These are phyloP conservation scores for Colletotrichum ledebouriae DNA, from an alignment of 2,329 filamentous ascomycete species.

Conservation along the genomic window DNA sequence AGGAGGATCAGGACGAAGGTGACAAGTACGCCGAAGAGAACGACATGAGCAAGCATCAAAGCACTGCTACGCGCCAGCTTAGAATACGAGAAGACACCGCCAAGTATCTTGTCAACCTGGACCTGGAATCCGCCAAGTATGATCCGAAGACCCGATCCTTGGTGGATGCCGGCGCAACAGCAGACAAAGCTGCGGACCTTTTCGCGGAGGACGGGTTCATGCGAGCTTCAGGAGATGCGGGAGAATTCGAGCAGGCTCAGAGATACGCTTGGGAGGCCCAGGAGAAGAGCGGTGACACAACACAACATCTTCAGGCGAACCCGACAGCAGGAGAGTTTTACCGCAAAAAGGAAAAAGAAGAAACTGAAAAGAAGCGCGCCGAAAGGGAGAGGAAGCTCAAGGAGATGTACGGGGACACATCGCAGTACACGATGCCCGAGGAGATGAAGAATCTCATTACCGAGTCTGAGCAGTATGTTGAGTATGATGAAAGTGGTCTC, in stretches of 20 bases:
- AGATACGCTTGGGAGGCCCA: conserved; percentile 96
- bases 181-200: conserved; percentile 82
- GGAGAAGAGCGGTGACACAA: conserved; percentile 82
- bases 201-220: conserved; percentile 96
- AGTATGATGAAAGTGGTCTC: conserved; percentile 91
- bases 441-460: conserved; percentile 73
- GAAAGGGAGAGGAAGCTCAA: conserved; percentile 78
- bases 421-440: conserved; percentile 65
- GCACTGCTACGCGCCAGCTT: conserved; percentile 90
- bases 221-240: conserved; percentile 88
- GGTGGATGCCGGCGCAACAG: conserved; percentile 85
- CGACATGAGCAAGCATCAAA: conserved; percentile 95
- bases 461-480: conserved; percentile 88
- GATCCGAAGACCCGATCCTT: conserved; percentile 96
- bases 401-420: conserved; percentile 84
- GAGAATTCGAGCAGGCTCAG: conserved; percentile 91
- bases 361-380: conserved; percentile 76
- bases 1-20: conserved; percentile 68
- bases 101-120: conserved; percentile 94
- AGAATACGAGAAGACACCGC: conserved; percentile 96
- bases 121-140: conserved; percentile 96
- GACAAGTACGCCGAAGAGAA: conserved; percentile 93
- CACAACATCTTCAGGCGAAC: conserved; percentile 93
- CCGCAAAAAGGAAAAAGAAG: conserved; percentile 83
- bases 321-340: conserved; percentile 91